Percentiles rank a stretch among this genome's conserved stretches.
Evolutionary conservation across 805 yeast species (phyloP).

Genomic region (Kuraishia ogatae): DNA sequence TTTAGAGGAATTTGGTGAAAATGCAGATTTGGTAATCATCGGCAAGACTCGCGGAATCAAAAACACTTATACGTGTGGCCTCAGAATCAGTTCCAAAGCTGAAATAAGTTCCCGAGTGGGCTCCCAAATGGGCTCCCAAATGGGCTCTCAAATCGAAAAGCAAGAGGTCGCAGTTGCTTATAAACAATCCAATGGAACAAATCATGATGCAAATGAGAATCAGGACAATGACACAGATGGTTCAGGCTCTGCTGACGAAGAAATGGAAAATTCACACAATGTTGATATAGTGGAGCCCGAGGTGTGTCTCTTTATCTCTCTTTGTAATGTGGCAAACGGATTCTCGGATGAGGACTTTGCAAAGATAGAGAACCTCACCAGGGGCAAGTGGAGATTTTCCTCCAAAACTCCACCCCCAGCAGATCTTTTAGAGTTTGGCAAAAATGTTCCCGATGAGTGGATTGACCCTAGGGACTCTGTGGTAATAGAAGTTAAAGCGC

Average conservation of each 20-base stretch:
- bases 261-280: not conserved
- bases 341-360: conserved; percentile 56
- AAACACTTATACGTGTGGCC: conserved; percentile 65
- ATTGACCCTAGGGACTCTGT: conserved; percentile 70
- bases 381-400: conserved; percentile 51
- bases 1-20: conserved; percentile 77
- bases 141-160: not conserved
- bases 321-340: conserved; percentile 82
- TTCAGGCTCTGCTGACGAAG: not conserved
- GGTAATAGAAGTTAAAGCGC: conserved; percentile 76
- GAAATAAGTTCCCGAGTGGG: not conserved
- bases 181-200: conserved; percentile 8
- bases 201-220: too few relatives aligned
- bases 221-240: not conserved
- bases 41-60: conserved; percentile 75
- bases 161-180: not conserved
- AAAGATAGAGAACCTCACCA: conserved; percentile 45
- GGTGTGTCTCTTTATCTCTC: conserved; percentile 40
- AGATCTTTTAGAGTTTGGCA: conserved; percentile 43
- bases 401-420: conserved; percentile 31
- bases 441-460: conserved; percentile 62
- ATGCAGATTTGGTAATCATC: conserved; percentile 68
- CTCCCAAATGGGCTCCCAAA: not conserved
- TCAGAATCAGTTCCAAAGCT: conserved; percentile 25
- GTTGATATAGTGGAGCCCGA: conserved; percentile 1